Base-by-base conservation (phyloP, 176 grass and related monocot species). In the Aegilops speltoides region DNA sequence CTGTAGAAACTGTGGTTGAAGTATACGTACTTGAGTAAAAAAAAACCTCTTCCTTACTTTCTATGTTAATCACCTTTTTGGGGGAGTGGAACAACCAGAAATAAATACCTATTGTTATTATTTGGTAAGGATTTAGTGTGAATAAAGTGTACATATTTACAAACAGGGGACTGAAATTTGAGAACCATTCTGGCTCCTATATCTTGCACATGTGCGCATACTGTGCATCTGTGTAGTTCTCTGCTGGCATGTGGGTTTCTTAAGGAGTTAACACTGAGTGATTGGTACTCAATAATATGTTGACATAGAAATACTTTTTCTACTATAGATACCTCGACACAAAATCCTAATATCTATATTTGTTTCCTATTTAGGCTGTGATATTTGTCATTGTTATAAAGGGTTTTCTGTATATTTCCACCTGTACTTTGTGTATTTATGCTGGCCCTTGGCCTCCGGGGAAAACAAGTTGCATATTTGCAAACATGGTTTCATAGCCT, bases 1-100 rank as follows among this genome's bases (percentile, higher is more conserved):
- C 41, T 57, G 56, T 66, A 75, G 3, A 33, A 26, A 45, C 25
- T 87, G 15, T 87, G 26, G 25, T 79, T 73, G 24, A 83, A 83
- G 13, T 29, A 88, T 68, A 11, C 48, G 26, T 90, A 34, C 6
- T 46, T 75, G 12, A 74, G 66, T 74, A 45, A 33, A 82, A 70
- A 54, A 54, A 54, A 68, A 9, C n/a, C 13, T 4, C 2, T 80
- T 77, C 33, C 10, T 38, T 61, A 10, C 19, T 71, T 82, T 37
- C 20, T 82, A 52, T 33, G 25, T 79, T 80, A 43, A 28, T 43
- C 7, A 25, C 36, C 8, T 73, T 15, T 54, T 59, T 22, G 56
- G 56, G 19, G 56, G 7, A 59, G 56, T 59, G 17, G 19, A 59
- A 59, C 7, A 22, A 59, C 5, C 3, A 2, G 56, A 19, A 54